Percentiles rank a stretch among this genome's conserved stretches.
phyloP scores from a whole-genome alignment of 2,329 filamentous ascomycete genomes.

The Xylaria sp. region DNA sequence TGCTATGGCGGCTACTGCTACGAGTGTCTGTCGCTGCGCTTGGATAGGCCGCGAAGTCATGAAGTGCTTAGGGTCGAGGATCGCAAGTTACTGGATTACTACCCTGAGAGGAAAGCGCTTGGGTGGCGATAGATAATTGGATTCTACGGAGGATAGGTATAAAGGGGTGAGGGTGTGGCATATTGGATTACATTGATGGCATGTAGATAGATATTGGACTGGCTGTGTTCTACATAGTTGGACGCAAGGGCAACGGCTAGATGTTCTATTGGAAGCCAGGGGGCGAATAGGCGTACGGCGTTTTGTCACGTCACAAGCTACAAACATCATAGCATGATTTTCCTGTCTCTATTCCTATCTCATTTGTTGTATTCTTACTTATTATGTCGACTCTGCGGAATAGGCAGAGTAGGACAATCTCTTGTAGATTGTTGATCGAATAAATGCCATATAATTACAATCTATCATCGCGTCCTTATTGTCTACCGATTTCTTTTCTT shows the following conservation, averaged over 20 bases:
- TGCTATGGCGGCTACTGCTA: constrained; percentile 42
- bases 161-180: background rate
- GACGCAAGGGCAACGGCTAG: background rate
- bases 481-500: no score
- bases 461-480: background rate
- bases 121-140: constrained; percentile 25
- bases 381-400: background rate
- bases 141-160: background rate
- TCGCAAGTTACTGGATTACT: constrained; percentile 15
- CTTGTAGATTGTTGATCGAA: background rate
- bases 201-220: background rate
- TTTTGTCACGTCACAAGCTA: background rate
- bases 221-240: background rate
- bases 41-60: constrained; percentile 18
- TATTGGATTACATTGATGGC: background rate
- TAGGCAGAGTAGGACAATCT: background rate
- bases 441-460: background rate
- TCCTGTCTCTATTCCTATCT: no score
- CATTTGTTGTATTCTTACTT: constrained; percentile 9
- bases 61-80: constrained; percentile 16
- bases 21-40: constrained; percentile 35
- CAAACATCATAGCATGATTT: constrained; percentile 6
- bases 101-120: constrained; percentile 33
- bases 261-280: background rate
- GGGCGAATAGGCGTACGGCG: background rate